A percentile compares a stretch with the other conserved stretches of the same genome.
Evolutionary conservation across 2,329 filamentous ascomycete species (phyloP).

Genomic region (Dendryphion nanum): DNA sequence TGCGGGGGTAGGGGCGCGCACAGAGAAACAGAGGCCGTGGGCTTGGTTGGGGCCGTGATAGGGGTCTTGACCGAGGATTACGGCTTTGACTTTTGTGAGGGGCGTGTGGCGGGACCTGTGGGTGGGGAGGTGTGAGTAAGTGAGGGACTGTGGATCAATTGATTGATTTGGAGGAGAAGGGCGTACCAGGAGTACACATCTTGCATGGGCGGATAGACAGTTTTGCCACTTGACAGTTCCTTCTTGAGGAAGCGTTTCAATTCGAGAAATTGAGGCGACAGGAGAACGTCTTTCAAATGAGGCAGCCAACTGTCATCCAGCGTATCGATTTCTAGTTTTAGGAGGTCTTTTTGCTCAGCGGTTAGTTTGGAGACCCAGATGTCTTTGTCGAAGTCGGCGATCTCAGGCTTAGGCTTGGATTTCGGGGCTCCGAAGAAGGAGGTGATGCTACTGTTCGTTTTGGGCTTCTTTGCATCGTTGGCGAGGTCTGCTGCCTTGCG

Average conservation of each 20-base stretch:
- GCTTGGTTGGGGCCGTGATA: constrained; percentile 97
- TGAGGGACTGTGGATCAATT: background rate
- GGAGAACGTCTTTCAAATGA: constrained; percentile 82
- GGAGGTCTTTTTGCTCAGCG: constrained; percentile 75
- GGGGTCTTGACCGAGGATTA: constrained; percentile 93
- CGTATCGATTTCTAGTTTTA: constrained; percentile 88
- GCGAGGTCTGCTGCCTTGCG: constrained; percentile 49
- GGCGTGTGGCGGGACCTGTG: constrained; percentile 89
- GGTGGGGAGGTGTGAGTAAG: background rate
- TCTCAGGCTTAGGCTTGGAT: constrained; percentile 22
- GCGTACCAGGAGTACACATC: constrained; percentile 93
- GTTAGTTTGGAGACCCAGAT: constrained; percentile 83
- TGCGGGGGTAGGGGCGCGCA: constrained; percentile 81
- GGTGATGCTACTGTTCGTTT: constrained; percentile 73
- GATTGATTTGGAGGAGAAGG: background rate
- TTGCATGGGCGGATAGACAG: constrained; percentile 80
- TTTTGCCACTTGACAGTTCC: constrained; percentile 71
- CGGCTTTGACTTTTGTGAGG: constrained; percentile 81
- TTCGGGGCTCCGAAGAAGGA: constrained; percentile 78
- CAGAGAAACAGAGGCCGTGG: constrained; percentile 93
- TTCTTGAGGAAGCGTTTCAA: constrained; percentile 83
- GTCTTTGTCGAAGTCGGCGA: constrained; percentile 72
- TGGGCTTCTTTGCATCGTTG: constrained; percentile 50
- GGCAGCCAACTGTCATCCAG: constrained; percentile 89
- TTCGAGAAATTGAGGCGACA: constrained; percentile 75